phyloP scores from a whole-genome alignment of 495 filamentous ascomycete species.

The Aspergillus wentii region DNA sequence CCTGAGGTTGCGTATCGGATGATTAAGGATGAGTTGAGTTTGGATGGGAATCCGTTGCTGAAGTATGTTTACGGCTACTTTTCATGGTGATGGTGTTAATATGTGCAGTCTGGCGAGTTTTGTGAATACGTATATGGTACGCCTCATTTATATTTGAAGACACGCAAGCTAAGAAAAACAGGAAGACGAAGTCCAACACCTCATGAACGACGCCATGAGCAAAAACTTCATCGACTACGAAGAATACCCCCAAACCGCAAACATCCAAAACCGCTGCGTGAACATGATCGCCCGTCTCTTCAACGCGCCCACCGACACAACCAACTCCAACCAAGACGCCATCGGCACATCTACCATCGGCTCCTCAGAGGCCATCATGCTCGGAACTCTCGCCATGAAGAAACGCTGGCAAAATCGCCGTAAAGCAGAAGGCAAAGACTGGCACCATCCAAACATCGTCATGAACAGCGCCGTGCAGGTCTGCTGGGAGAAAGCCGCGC shows the following conservation, averaged over 20 bases:
- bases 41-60: conserved; percentile 73
- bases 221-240: conserved; percentile 93
- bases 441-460: conserved; percentile 75
- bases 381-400: conserved; percentile 89
- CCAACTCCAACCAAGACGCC: conserved; percentile 51
- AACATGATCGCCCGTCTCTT: conserved; percentile 86
- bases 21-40: conserved; percentile 79
- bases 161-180: conserved; percentile 13
- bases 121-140: conserved; percentile 85
- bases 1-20: conserved; percentile 75
- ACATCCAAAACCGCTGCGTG: conserved; percentile 84
- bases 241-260: conserved; percentile 76
- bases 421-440: conserved; percentile 69
- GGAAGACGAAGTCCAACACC: conserved; percentile 81
- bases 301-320: conserved; percentile 53
- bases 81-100: conserved; percentile 4
- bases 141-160: conserved; percentile 1
- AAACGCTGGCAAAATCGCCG: conserved; percentile 87
- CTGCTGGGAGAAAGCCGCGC: conserved; percentile 91
- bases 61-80: conserved; percentile 47
- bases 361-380: conserved; percentile 86
- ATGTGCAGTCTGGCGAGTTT: conserved; percentile 76
- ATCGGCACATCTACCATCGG: conserved; percentile 85
- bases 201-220: conserved; percentile 76
- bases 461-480: conserved; percentile 93